Base-by-base conservation (phyloP, 2,329 filamentous ascomycete species). In the Cladorrhinum sp. region DNA sequence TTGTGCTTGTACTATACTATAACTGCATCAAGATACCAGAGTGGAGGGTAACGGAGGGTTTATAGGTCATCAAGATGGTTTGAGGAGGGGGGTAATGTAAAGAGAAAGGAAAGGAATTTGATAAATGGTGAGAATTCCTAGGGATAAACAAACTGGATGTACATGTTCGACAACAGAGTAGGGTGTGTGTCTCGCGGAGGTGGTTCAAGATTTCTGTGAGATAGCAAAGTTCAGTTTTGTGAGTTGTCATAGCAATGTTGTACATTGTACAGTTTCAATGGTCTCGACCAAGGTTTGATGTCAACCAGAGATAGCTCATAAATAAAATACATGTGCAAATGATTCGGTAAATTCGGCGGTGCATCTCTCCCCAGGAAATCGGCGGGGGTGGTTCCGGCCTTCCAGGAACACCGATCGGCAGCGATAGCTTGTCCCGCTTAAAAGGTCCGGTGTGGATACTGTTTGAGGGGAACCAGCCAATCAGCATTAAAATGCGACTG, bases 21-120 rank as follows among this genome's bases (percentile, higher is more conserved):
- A 52, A 54, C 48, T 61, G 63, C 64, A 66, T 66, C 51, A 55
- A 50, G 60, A 66, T 63, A 63, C 63, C 59, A 60, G 20, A 49
- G n/a, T n/a, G 27, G 7, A 24, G 48, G 55, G 16, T 52, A 52
- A 38, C 13, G 22, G 20, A 22, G 45, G 55, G 29, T 38, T 24
- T 24, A 24, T 27, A 22, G 49, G 22, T 22, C 22, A 50, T 50
- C 49, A 50, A 50, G 49, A 22, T 10, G 51, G 29, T 23, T 20
- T 27, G 25, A 18, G 41, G 25, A 32, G 16, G 50, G 13, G 60
- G 23, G 51, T 38, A 13, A 54, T 54, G 7, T 18, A 13, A n/a
- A 12, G 3, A 45, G 10, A 45, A 45, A 45, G 16, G 32, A 45
- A 24, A 27, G 29, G 16, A 55, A 41, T 22, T 18, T 41, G 52